phyloP scores from a whole-genome alignment of 1,139 yeast genomes.

The Taiozyma onychis region DNA sequence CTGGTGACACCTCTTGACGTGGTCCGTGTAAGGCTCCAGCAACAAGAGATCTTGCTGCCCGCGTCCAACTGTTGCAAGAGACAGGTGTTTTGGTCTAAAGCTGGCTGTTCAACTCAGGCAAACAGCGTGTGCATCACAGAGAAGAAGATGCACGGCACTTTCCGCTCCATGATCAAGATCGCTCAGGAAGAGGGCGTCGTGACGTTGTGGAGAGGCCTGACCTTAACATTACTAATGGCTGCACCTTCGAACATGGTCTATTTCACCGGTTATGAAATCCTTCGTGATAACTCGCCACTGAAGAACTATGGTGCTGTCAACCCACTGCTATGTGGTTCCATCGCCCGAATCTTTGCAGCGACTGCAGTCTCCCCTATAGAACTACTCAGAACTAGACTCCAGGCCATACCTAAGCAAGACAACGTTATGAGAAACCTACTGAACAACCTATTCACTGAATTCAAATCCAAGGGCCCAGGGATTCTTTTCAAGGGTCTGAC shows the following conservation, averaged over 20 bases:
- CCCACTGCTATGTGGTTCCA: constrained; percentile 81
- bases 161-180: constrained; percentile 67
- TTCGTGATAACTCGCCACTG: constrained; percentile 71
- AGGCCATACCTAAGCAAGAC: constrained; percentile 63
- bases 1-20: constrained; percentile 94
- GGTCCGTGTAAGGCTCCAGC: constrained; percentile 84
- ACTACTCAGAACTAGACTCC: constrained; percentile 79
- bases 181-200: constrained; percentile 64
- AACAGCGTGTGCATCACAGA: constrained; percentile 30
- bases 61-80: constrained; percentile 26
- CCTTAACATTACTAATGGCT: constrained; percentile 81
- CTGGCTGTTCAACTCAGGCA: constrained; percentile 32
- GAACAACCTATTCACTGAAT: constrained; percentile 50
- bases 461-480: constrained; percentile 50
- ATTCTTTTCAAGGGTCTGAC: constrained; percentile 81
- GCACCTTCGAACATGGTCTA: constrained; percentile 91
- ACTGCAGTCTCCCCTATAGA: constrained; percentile 86
- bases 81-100: constrained; percentile 19
- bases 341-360: constrained; percentile 82
- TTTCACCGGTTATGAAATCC: constrained; percentile 87
- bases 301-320: constrained; percentile 43
- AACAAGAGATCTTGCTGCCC: constrained; percentile 63
- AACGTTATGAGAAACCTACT: constrained; percentile 35
- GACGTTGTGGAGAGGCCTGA: constrained; percentile 87
- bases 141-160: constrained; percentile 46